phyloP scores from a whole-genome alignment of 306 rosid species.

The Prunus padus region DNA sequence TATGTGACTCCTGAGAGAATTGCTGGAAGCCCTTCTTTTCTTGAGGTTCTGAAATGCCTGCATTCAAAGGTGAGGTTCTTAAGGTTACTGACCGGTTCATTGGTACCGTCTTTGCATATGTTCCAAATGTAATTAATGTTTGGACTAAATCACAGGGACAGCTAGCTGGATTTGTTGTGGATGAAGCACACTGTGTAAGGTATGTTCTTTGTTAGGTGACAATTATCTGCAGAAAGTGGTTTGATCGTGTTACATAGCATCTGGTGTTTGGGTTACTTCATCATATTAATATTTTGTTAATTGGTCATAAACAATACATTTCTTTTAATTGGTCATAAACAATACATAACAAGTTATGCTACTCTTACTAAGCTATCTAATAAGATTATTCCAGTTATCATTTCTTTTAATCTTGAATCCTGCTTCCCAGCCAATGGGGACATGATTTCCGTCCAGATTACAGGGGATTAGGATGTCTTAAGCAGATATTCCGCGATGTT shows the following conservation, averaged over 20 bases:
- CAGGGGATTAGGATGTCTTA: conserved; percentile 81
- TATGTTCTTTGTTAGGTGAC: conserved; percentile 33
- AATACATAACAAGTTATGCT: neutral
- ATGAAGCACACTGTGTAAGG: conserved; percentile 99
- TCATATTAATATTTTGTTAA: neutral
- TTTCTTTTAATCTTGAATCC: conserved; percentile 11
- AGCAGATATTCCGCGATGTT: conserved; percentile 70
- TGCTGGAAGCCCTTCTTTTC: conserved; percentile 68
- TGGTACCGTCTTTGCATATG: conserved; percentile 10
- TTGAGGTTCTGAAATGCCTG: conserved; percentile 69
- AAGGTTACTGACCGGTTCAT: conserved; percentile 22
- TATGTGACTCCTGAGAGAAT: conserved; percentile 97
- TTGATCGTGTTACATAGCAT: neutral
- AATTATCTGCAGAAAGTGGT: neutral
- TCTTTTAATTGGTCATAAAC: neutral
- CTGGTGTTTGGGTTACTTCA: conserved; percentile 2
- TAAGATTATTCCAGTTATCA: neutral
- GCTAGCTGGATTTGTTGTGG: conserved; percentile 86
- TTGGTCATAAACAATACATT: no score
- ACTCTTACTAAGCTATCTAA: neutral
- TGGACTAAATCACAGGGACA: conserved; percentile 66
- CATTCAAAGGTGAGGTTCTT: conserved; percentile 60
- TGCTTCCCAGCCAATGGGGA: conserved; percentile 89
- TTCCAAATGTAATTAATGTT: conserved; percentile 27
- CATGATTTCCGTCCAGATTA: conserved; percentile 99